Evolutionary conservation across 176 grass and related monocot species (phyloP), one percentile per base, ranked within the genome.

Genomic region (Carex scoparia): DNA sequence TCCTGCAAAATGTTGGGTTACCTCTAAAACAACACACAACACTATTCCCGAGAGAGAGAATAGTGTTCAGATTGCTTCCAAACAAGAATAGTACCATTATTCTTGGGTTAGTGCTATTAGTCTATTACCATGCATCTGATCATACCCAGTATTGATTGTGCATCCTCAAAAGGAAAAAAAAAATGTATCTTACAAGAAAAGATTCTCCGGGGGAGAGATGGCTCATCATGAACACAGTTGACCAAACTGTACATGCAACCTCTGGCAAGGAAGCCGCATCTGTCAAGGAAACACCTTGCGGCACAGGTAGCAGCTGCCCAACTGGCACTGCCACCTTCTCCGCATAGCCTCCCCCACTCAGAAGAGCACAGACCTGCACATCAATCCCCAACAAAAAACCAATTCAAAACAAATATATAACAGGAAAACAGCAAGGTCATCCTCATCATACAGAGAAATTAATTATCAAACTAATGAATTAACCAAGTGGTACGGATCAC

Each of bases 171-270:
- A 23, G 23, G 23, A 23, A 23, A 23, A 23, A 23, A 23, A 23
- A 23, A 48, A 37, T 2, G 23, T 53, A 42, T 54, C 87, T 86
- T 90, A 95, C 95, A 16, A 98, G 90, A 42, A 98, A 90, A 0
- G 91, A 93, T 87, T 98, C 95, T 0, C 91, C 88, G 1, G 91
- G 65, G n/a, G 91, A 93, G 76, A 95, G 87, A 10, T 89, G 88
- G 64, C 93, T 95, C 18, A 54, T 95, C 95, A 98, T 92, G 84
- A 98, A 98, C 8, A 98, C 88, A 61, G 93, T 98, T 7, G 93
- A 98, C 95, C 95, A 95, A 27, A 93, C 93, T 0, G 95, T 98
- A 84, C 91, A 93, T 9, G 86, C 91, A 10, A 98, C 95, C 87
- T 98, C 95, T 0, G 91, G 83, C 59, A 98, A 85, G 62, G 89